These are phyloP conservation scores for Pichia californica DNA, from an alignment of 805 yeast species.

Conservation along the genomic window DNA sequence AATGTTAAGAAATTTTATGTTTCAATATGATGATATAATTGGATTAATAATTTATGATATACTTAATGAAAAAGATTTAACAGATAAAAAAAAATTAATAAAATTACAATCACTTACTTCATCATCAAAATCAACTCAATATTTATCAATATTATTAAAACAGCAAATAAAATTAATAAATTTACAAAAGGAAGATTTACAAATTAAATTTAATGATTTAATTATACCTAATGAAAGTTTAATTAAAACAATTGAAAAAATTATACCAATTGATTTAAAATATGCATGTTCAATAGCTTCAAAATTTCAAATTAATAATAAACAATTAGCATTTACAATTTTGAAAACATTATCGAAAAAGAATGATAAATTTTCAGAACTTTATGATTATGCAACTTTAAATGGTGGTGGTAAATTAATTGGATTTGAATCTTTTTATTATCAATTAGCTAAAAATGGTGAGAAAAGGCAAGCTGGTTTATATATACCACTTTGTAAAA, in stretches of 20 bases:
- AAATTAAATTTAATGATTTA: background rate
- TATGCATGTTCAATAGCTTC: slow-evolving; percentile 43
- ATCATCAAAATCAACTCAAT: slow-evolving; percentile 28
- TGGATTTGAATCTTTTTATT: slow-evolving; percentile 61
- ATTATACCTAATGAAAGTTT: slow-evolving; percentile 27
- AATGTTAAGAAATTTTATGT: slow-evolving; percentile 46
- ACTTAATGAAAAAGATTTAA: background rate
- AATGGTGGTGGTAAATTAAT: slow-evolving; percentile 54
- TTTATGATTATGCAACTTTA: slow-evolving; percentile 45
- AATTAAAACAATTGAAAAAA: slow-evolving; percentile 39
- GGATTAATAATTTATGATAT: slow-evolving; percentile 32
- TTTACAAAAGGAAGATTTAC: slow-evolving; percentile 35
- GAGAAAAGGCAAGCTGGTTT: slow-evolving; percentile 53
- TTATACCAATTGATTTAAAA: slow-evolving; percentile 43
- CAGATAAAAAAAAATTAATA: background rate
- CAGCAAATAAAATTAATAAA: slow-evolving; percentile 36
- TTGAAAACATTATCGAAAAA: slow-evolving; percentile 41
- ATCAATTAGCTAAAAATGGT: slow-evolving; percentile 45
- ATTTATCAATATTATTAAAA: slow-evolving; percentile 35
- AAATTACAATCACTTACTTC: slow-evolving; percentile 5
- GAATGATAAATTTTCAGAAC: slow-evolving; percentile 49
- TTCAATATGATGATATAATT: slow-evolving; percentile 54
- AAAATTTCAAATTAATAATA: slow-evolving; percentile 51
- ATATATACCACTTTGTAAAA: slow-evolving; percentile 49
- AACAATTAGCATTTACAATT: slow-evolving; percentile 48